Base-by-base conservation (phyloP, 805 yeast species). In the Sugiyamaella floridensis region DNA sequence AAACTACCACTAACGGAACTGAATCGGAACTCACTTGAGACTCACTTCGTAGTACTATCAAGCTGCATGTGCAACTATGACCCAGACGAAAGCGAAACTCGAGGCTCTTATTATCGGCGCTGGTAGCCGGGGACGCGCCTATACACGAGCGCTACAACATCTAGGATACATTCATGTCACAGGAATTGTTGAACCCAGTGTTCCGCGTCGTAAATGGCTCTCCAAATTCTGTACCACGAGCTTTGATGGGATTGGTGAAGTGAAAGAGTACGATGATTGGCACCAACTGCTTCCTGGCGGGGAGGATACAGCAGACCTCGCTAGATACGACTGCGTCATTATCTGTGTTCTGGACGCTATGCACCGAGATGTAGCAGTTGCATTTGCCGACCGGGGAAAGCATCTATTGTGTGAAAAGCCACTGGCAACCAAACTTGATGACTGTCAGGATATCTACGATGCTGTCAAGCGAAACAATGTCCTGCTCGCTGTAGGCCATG, bases 401-500 rank as follows among this genome's bases (percentile, higher is more conserved):
- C 65, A 60, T 47, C 48, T 61, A 32, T 50, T 61, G 47, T 59
- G 63, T 46, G 65, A 61, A 47, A 61, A 61, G 47, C 65, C 65
- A 1, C 47, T 61, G 54, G 65, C 63, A 8, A 59, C 63, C 16
- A 50, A 45, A 18, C 51, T 56, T 56, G 56, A 52, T n/a, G 62
- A 61, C 46, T 60, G 63, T 47, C 45, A 56, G 47, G 59, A 46
- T 12, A 61, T 61, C 28, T 52, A 37, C 48, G 50, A 58, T 15
- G 60, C 63, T 4, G 61, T 58, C 20, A 53, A 51, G 47, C 48
- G 54, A 7, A 59, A 59, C 48, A 55, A 57, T 16, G 59, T 61
- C 12, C 44, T 61, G 14, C 50, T 61, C n/a, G 65, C 63, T 8
- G 48, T 60, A 26, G 65, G 65, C 37, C 65, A 61, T 49, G 65